Evolutionary conservation across 805 yeast species (phyloP), one percentile per base, ranked within the genome.

Genomic region (Metschnikowia anglica): DNA sequence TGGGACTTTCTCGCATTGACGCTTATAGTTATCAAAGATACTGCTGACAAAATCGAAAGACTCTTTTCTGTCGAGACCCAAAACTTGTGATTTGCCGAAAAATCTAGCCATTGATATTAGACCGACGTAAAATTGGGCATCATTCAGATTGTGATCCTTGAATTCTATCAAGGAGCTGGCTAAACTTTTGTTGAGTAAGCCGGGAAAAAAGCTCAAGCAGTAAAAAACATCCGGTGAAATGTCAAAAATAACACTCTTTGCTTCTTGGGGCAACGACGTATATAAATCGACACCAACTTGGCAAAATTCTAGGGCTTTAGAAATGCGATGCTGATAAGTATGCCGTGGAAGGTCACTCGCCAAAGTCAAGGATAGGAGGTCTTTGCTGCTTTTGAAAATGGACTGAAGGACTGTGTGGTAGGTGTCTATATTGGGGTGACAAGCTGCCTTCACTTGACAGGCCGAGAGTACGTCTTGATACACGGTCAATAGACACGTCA

Each of bases 401-500:
- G 76, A 72, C 17, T 64, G 61, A 34, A 85, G 65, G 4, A 76
- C 59, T 1, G 65, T 58, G 52, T 76, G 67, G 59, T 78, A 84
- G 6, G 86, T 82, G 15, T 65, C 66, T 31, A 59, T 54, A 19
- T 74, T 69, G 13, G 93, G 93, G 56, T 77, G 81, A 49, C 72
- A 69, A 2, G 39, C 21, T 17, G 39, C 39, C 15, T 41, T 33
- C 2, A 13, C 15, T 2, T 41, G 27, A 26, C 49, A 48, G 2
- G 46, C 55, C 4, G 43, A 56, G 28, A 85, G 67, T 57, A 83
- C 64, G 53, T 83, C 89, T 38, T 85, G 85, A 56, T 85, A 85
- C 26, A 83, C 80, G 16, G 79, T 81, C 49, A 85, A 63, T 44
- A 85, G 59, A 41, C 74, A 77, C 2, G 86, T 83, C 58, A 85